These are phyloP conservation scores for Paxillus rubicundulus DNA, from an alignment of 768 basidiomycete genomes.

Conservation along the genomic window DNA sequence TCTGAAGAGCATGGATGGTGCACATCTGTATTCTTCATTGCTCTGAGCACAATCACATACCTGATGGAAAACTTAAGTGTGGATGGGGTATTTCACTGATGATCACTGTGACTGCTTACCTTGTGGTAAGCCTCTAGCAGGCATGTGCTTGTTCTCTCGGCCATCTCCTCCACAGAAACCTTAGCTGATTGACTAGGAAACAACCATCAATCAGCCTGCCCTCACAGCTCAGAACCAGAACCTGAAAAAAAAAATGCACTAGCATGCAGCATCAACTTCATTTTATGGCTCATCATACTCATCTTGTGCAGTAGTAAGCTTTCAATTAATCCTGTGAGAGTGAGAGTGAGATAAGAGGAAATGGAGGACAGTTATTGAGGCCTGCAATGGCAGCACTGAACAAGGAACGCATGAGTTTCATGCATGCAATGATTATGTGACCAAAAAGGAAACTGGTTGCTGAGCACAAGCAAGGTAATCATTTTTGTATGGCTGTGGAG, in stretches of 20 bases:
- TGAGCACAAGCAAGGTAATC: no score
- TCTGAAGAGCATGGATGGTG: constrained; percentile 56
- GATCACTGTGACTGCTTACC: constrained; percentile 31
- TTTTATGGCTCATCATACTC: constrained; percentile 99
- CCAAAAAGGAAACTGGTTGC: no score
- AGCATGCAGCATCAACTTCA: constrained; percentile 96
- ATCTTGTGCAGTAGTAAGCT: constrained; percentile 97
- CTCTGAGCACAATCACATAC: constrained; percentile 63
- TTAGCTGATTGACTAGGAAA: constrained; percentile 45
- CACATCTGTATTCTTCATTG: constrained; percentile 54
- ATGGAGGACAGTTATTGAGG: no score
- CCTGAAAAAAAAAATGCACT: constrained; percentile 52
- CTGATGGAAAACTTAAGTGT: constrained; percentile 29
- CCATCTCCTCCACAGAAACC: constrained; percentile 42
- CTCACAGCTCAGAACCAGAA: neutral
- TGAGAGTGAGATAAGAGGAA: no score
- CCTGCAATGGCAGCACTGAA: no score
- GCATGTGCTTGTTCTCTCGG: constrained; percentile 40
- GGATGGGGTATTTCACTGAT: no score
- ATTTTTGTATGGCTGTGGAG: no score
- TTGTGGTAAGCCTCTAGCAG: constrained; percentile 53
- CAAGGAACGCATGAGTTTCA: no score
- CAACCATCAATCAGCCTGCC: constrained; percentile 18
- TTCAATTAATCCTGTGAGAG: constrained; percentile 76
- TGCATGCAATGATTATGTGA: no score